Evolutionary conservation across 441 rosid genomes (phyloP).

Genomic region (Geranium incanum): DNA sequence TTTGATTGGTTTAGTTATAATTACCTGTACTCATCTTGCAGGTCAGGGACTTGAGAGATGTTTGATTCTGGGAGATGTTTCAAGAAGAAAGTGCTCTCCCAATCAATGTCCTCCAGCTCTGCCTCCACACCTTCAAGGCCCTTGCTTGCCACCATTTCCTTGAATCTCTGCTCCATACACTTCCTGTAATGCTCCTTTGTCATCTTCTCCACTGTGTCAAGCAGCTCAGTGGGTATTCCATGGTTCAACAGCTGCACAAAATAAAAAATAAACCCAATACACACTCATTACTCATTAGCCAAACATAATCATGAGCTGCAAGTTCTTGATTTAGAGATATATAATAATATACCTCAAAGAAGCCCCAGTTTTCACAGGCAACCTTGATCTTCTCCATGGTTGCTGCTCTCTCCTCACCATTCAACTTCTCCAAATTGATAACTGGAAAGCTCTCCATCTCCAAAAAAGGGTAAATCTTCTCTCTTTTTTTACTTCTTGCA

Average conservation of each 20-base stretch:
- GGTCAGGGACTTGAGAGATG: slow-evolving; percentile 59
- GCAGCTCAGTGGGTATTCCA: slow-evolving; percentile 49
- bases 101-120: slow-evolving; percentile 70
- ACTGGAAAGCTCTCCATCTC: slow-evolving; percentile 62
- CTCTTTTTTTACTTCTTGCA: neutral
- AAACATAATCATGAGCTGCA: no score
- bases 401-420: slow-evolving; percentile 52
- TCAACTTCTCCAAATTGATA: slow-evolving; percentile 21
- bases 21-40: slow-evolving; percentile 63
- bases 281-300: no score
- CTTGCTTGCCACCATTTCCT: slow-evolving; percentile 51
- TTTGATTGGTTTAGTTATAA: no score
- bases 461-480: neutral
- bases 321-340: no score
- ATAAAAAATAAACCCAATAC: no score
- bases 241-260: slow-evolving; percentile 52
- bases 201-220: slow-evolving; percentile 66
- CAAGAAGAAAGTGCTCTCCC: slow-evolving; percentile 77
- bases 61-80: slow-evolving; percentile 71
- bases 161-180: slow-evolving; percentile 74
- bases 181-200: slow-evolving; percentile 72
- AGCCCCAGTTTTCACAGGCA: slow-evolving; percentile 40
- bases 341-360: slow-evolving; percentile 43
- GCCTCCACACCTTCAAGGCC: slow-evolving; percentile 49
- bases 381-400: slow-evolving; percentile 44